phyloP scores from a whole-genome alignment of 306 rosid genomes.

The Biancaea sappan region DNA sequence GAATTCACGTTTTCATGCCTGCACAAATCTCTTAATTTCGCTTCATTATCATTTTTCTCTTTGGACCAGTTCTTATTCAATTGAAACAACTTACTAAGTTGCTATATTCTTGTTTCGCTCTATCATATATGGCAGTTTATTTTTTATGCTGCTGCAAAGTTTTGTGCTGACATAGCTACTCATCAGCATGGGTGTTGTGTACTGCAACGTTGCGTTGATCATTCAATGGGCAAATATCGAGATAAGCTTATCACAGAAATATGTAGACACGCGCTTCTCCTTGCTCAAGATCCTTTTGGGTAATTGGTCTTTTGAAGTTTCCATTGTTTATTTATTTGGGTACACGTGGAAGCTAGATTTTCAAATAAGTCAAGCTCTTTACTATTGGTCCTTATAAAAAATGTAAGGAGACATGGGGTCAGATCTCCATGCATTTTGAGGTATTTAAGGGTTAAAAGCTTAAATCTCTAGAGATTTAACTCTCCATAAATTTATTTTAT shows the following conservation, averaged over 20 bases:
- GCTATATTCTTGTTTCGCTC: conserved; percentile 14
- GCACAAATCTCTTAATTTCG: neutral
- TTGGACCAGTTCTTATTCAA: neutral
- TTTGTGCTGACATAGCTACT: conserved; percentile 63
- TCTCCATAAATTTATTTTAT: too few species aligned
- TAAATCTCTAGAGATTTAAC: too few species aligned
- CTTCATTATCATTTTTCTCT: neutral
- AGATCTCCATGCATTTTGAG: too few species aligned
- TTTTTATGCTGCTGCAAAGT: conserved; percentile 62
- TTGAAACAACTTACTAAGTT: conserved; percentile 11
- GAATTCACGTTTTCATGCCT: conserved; percentile 8
- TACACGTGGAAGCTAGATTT: too few species aligned
- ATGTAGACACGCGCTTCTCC: conserved; percentile 58
- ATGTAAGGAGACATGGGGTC: too few species aligned
- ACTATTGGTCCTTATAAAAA: too few species aligned
- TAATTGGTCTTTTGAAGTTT: conserved; percentile 32
- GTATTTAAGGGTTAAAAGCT: too few species aligned
- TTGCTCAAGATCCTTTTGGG: conserved; percentile 80
- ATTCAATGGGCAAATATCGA: conserved; percentile 50
- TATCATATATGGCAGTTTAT: conserved; percentile 54
- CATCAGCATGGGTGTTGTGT: conserved; percentile 85
- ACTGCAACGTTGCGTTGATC: conserved; percentile 67
- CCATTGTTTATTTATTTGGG: too few species aligned
- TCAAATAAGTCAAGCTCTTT: too few species aligned
- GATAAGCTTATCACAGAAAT: conserved; percentile 57